Base-by-base conservation (phyloP, 129 eudicot genomes). In the Smallanthus sonchifolius region DNA sequence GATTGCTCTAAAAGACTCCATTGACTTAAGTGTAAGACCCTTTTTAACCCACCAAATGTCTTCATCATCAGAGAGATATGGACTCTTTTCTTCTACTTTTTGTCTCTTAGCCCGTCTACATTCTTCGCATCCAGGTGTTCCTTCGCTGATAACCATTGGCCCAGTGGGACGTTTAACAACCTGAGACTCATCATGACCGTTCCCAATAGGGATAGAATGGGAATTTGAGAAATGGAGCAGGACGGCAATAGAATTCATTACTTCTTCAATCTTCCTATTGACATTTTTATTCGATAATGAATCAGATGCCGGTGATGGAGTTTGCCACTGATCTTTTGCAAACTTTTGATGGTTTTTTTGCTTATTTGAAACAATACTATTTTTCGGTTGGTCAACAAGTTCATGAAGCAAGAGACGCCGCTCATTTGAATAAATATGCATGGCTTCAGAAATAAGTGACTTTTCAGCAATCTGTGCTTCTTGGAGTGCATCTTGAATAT, bases 111-210 rank as follows among this genome's bases (percentile, higher is more conserved):
- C 84, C 65, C 86, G 87, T 81, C 88, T 87, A 74, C 99, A 95
- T 83, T 95, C 99, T 83, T 95, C 97, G 67, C 99, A 95, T 45
- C 89, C 97, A 32, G 91, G 92, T 72, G 97, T 82, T 80, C 87
- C 96, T 76, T 91, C 98, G 49, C 83, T 77, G n/a, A 55, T 19
- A 55, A 79, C 95, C 35, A 39, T 59, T 42, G 79, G 79, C 63
- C 81, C 85, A 30, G 51, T 40, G 52, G 88, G 35, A 73, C 79
- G 77, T 75, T 88, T 86, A 36, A 55, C 44, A 56, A 69, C 80
- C 67, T 79, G 91, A 24, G 87, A 79, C 55, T 87, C 96, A 48
- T 88, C 97, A 70, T 76, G 55, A 20, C 81, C 88, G 3, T 83
- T 62, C 13, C 77, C 91, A 3, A 48, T 39, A 15, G 73, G 71